Evolutionary conservation across 352 stramenopile species (phyloP), one percentile per base, ranked within the genome.

Genomic region (Globisporangium irregulare): DNA sequence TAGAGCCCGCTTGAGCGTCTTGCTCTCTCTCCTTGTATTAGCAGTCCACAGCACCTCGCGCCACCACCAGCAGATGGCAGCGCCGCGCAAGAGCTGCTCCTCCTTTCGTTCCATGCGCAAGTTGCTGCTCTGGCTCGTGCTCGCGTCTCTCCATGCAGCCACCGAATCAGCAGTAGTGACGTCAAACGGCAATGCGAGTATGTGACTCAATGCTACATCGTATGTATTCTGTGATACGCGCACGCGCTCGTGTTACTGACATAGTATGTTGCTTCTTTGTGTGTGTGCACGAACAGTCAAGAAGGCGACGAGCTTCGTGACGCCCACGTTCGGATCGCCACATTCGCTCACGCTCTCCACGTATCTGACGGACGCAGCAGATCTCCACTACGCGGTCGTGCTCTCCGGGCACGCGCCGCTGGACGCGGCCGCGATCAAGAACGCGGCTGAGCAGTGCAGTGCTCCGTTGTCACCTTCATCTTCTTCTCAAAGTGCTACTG

Each of bases 321-420:
- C 71, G 9, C 75, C 84, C 1, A 87, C 79, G 18, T 69, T 62
- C 36, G 81, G 79, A 1, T 81, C 81, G 0, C 61, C 76, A 6
- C 62, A 79, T 27, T 66, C 83, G 27, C 73, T 95, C 43, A 88
- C 81, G 62, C 71, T 95, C 24, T 89, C 85, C 53, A 93, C 84
- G 18, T 90, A 81, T 66, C 50, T 95, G 62, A 95, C 85, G 4
- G 80, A 90, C 51, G 79, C 85, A 1, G 82, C 85, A 0, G 75
- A 93, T 67, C 62, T 95, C 38, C 85, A 95, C 67, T 93, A 90
- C n/a, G 79, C 72, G 0, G 77, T 91, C 22, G 68, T 94, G 10
- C 63, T 59, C 4, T 59, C 81, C 5, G 82, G 84, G 0, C 71
- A 80, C 43, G 25, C 62, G 22, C 57, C 77, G 12, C 50, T 92